phyloP scores from a whole-genome alignment of 2,329 filamentous ascomycete genomes.

The Colletotrichum tropicicola region DNA sequence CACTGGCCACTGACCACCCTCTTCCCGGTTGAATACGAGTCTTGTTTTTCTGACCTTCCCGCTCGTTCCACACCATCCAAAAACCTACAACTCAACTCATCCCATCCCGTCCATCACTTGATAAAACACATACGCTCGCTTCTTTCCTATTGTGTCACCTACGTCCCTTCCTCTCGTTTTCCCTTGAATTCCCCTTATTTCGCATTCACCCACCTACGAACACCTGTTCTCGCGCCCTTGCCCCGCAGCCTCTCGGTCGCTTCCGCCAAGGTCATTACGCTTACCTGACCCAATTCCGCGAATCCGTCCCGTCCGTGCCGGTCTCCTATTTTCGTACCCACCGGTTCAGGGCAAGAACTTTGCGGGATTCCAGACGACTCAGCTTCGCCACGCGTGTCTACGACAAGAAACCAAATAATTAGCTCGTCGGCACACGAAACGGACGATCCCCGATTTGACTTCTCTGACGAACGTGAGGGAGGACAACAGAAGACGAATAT shows the following conservation, averaged over 20 bases:
- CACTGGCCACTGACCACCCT: slow-evolving; percentile 9
- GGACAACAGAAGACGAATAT: not conserved
- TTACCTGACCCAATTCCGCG: not conserved
- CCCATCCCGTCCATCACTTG: slow-evolving; percentile 4
- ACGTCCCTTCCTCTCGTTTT: not conserved
- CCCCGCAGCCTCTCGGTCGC: slow-evolving; percentile 2
- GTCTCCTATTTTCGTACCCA: slow-evolving; percentile 21
- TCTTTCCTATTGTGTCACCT: not conserved
- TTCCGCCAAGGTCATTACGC: slow-evolving; percentile 1
- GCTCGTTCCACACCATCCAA: slow-evolving; percentile 8
- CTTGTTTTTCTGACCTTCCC: slow-evolving; percentile 27
- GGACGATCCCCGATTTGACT: not conserved
- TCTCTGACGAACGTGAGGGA: not conserved
- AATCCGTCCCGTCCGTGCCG: slow-evolving; percentile 1
- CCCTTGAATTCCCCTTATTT: not conserved
- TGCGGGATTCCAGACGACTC: slow-evolving; percentile 21
- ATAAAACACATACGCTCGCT: slow-evolving; percentile 23
- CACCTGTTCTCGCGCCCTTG: not conserved
- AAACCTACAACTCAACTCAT: not conserved
- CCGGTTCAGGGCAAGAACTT: slow-evolving; percentile 14
- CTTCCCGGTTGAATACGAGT: slow-evolving; percentile 20
- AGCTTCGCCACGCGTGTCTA: not conserved
- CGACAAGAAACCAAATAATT: not conserved
- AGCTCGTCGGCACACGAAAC: not conserved
- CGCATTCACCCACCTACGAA: not conserved